These are phyloP conservation scores for Thermothelomyces thermophilus DNA, from an alignment of 2,329 filamentous ascomycete species.

Conservation along the genomic window DNA sequence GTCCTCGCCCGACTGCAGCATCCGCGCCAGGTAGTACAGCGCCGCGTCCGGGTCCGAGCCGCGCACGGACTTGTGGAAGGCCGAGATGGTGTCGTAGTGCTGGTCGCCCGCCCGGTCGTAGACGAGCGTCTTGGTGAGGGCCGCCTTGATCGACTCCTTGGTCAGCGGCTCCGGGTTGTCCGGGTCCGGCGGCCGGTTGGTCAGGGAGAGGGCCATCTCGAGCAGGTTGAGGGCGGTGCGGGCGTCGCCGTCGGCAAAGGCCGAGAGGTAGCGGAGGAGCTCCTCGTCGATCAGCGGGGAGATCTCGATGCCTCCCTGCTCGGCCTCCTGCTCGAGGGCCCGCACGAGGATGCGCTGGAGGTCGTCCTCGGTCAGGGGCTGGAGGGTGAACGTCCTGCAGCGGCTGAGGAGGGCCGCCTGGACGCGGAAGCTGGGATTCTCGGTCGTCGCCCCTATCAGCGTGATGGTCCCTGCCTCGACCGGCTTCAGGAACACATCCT, in stretches of 20 bases:
- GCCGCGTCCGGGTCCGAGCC: constrained; percentile 81
- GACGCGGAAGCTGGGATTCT: constrained; percentile 94
- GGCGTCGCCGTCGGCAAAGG: constrained; percentile 87
- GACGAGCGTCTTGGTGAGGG: constrained; percentile 84
- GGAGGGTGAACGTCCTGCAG: constrained; percentile 83
- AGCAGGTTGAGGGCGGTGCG: constrained; percentile 88
- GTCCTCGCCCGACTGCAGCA: constrained; percentile 93
- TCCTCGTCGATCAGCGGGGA: constrained; percentile 64
- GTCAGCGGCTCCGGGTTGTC: constrained; percentile 47
- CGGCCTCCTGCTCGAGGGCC: constrained; percentile 60
- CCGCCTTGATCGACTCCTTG: constrained; percentile 68
- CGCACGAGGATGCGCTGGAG: constrained; percentile 67
- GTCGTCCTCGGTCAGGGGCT: constrained; percentile 65
- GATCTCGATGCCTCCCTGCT: constrained; percentile 27
- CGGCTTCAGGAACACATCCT: constrained; percentile 89
- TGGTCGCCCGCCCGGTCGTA: constrained; percentile 94
- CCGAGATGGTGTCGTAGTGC: constrained; percentile 95
- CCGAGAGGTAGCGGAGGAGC: constrained; percentile 72
- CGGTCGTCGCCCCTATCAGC: constrained; percentile 89
- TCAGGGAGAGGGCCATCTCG: constrained; percentile 77
- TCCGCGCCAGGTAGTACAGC: constrained; percentile 89
- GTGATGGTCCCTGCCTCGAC: constrained; percentile 89
- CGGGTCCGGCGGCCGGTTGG: constrained; percentile 29
- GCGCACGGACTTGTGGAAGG: constrained; percentile 92
- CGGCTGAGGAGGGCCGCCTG: constrained; percentile 80